phyloP scores from a whole-genome alignment of 2,329 filamentous ascomycete genomes.

The Aspergillus novoparasiticus region DNA sequence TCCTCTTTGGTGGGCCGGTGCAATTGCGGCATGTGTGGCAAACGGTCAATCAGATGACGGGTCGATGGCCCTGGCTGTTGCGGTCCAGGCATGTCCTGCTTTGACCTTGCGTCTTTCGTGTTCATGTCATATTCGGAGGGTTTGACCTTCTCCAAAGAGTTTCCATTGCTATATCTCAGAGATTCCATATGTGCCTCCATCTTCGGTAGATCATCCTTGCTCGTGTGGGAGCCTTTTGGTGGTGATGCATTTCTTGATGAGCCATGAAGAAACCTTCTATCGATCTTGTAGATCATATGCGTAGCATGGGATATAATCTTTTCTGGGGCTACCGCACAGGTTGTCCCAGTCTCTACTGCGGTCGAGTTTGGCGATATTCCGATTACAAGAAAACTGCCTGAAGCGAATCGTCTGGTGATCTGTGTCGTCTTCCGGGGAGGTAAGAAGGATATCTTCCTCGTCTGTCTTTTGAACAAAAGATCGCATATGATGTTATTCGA shows the following conservation, averaged over 20 bases:
- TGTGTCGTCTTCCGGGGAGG: slow-evolving; percentile 36
- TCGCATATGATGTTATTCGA: slow-evolving; percentile 15
- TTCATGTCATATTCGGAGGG: slow-evolving; percentile 11
- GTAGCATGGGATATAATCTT: slow-evolving; percentile 34
- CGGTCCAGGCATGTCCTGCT: slow-evolving; percentile 23
- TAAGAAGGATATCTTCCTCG: slow-evolving; percentile 24
- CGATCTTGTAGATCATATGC: slow-evolving; percentile 24
- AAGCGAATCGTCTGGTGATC: slow-evolving; percentile 56
- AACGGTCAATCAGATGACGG: slow-evolving; percentile 57
- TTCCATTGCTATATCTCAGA: slow-evolving; percentile 19
- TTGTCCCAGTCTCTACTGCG: slow-evolving; percentile 36
- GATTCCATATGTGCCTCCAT: slow-evolving; percentile 19
- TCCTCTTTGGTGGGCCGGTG: slow-evolving; percentile 92
- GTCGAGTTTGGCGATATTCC: slow-evolving; percentile 42
- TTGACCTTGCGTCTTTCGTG: slow-evolving; percentile 26
- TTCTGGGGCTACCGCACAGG: slow-evolving; percentile 33
- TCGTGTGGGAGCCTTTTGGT: slow-evolving; percentile 36
- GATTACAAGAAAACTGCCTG: slow-evolving; percentile 57
- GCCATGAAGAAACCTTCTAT: slow-evolving; percentile 20
- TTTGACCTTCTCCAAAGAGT: slow-evolving; percentile 8
- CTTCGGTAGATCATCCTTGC: slow-evolving; percentile 22
- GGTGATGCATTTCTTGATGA: slow-evolving; percentile 29
- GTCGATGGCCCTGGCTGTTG: slow-evolving; percentile 24
- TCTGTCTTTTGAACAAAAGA: slow-evolving; percentile 19
- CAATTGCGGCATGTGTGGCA: slow-evolving; percentile 72